Conservation (phyloP, 1,139 yeast genomes). For the Debaryomyces sp. region DNA sequence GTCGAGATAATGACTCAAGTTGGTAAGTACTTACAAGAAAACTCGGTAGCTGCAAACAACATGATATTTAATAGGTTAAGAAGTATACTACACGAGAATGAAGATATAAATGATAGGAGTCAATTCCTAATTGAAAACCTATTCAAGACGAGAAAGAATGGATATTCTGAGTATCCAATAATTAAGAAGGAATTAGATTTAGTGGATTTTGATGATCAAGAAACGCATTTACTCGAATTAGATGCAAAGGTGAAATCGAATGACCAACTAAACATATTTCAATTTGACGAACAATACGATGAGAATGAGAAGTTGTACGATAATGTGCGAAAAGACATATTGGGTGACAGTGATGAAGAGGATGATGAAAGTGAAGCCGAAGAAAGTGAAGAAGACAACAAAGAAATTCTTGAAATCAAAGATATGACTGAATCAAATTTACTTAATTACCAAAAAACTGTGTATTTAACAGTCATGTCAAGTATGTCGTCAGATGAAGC, state of each 20-base stretch:
- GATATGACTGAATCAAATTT: conserved; percentile 75
- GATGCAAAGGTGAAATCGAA: conserved; percentile 47
- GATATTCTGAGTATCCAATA: conserved; percentile 45
- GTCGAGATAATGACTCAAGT: conserved; percentile 26
- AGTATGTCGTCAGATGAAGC: conserved; percentile 94
- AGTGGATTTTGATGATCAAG: conserved; percentile 66
- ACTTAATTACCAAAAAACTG: conserved; percentile 67
- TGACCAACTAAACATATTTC: conserved; percentile 53
- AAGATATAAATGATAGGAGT: conserved; percentile 40
- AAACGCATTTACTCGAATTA: conserved; percentile 60
- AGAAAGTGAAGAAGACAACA: conserved; percentile 16
- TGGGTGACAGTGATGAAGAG: conserved; percentile 21
- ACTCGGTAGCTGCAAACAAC: conserved; percentile 32
- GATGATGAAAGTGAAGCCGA: conserved; percentile 21
- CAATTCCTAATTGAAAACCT: conserved; percentile 55
- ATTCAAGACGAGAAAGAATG: conserved; percentile 53
- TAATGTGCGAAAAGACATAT: conserved; percentile 20
- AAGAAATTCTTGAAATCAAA: conserved; percentile 31
- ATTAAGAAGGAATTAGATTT: conserved; percentile 54
- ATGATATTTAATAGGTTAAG: conserved; percentile 66
- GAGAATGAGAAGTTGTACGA: conserved; percentile 47
- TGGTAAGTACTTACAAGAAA: conserved; percentile 26
- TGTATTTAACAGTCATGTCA: conserved; percentile 87
- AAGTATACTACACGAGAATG: conserved; percentile 58
- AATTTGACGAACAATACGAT: conserved; percentile 55